These are phyloP conservation scores for Arachnomyces sp. DNA, from an alignment of 2,329 filamentous ascomycete genomes.

Conservation along the genomic window DNA sequence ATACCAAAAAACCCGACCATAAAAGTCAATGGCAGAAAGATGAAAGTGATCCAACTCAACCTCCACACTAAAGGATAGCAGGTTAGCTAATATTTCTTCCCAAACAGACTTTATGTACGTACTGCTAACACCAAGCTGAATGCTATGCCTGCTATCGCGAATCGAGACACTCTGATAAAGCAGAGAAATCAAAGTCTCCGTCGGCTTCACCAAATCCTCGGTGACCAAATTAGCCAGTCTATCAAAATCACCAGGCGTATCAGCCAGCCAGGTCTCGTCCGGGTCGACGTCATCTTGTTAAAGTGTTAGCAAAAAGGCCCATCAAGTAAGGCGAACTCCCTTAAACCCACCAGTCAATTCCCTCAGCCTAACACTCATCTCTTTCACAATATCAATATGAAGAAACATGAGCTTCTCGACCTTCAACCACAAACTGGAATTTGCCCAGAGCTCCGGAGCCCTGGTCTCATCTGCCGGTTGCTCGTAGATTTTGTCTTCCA, in stretches of 20 bases:
- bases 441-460: conserved; percentile 46
- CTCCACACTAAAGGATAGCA: conserved; percentile 20
- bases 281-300: conserved; percentile 17
- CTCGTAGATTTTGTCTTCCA: conserved; percentile 48
- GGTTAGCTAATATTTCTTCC: not conserved
- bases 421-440: conserved; percentile 45
- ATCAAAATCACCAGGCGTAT: conserved; percentile 36
- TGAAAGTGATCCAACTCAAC: conserved; percentile 33
- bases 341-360: conserved; percentile 29
- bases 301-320: conserved; percentile 6
- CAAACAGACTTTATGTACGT: conserved; percentile 22
- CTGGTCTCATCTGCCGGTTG: conserved; percentile 47
- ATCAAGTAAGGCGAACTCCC: conserved; percentile 5
- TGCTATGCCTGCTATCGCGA: conserved; percentile 42
- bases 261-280: conserved; percentile 35
- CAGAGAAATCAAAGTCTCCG: conserved; percentile 42
- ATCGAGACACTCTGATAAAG: conserved; percentile 50
- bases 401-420: conserved; percentile 46
- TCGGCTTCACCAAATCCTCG: conserved; percentile 46
- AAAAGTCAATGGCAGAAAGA: conserved; percentile 42
- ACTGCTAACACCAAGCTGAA: conserved; percentile 44
- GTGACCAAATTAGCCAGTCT: conserved; percentile 41
- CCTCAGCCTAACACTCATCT: conserved; percentile 37
- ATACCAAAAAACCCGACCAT: conserved; percentile 36
- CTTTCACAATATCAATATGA: conserved; percentile 41